A percentile compares a stretch with the other conserved stretches of the same genome.
Conservation (phyloP, 2,329 filamentous ascomycete genomes). For the Leptographium procerum region DNA sequence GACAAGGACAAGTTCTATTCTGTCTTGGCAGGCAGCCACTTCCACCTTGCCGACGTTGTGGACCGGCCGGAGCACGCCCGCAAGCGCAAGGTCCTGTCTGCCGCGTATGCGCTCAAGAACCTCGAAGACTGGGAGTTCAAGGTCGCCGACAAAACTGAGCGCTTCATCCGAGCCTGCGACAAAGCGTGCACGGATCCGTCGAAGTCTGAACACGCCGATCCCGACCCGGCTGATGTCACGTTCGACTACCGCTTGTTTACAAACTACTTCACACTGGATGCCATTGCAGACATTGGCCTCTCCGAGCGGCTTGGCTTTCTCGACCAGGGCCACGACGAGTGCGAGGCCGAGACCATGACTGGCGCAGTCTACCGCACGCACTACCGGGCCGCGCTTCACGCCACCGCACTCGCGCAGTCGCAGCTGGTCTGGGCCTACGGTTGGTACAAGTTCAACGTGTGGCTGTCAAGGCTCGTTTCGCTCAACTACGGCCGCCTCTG, state of each 20-base stretch:
- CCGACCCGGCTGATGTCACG: slow-evolving; percentile 26
- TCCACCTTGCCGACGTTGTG: slow-evolving; percentile 38
- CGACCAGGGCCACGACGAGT: slow-evolving; percentile 29
- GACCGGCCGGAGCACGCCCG: slow-evolving; percentile 39
- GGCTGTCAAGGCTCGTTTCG: slow-evolving; percentile 31
- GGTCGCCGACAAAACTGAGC: slow-evolving; percentile 37
- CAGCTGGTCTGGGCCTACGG: slow-evolving; percentile 37
- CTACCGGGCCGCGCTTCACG: slow-evolving; percentile 39
- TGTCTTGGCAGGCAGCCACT: slow-evolving; percentile 33
- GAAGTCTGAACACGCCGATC: slow-evolving; percentile 17
- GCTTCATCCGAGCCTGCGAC: slow-evolving; percentile 33
- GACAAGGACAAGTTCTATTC: slow-evolving; percentile 37
- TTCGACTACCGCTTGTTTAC: slow-evolving; percentile 39
- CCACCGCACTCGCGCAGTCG: slow-evolving; percentile 37
- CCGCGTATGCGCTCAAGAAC: slow-evolving; percentile 41
- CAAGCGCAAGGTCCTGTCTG: slow-evolving; percentile 38
- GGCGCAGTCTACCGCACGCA: slow-evolving; percentile 33
- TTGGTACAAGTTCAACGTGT: slow-evolving; percentile 36
- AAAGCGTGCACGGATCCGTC: slow-evolving; percentile 24
- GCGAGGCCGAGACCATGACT: slow-evolving; percentile 31
- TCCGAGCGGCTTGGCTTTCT: slow-evolving; percentile 35
- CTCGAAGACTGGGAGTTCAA: slow-evolving; percentile 44
- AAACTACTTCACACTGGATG: slow-evolving; percentile 31
- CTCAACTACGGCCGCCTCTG: slow-evolving; percentile 29
- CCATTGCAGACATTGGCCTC: slow-evolving; percentile 38